Evolutionary conservation across 2,329 filamentous ascomycete genomes (phyloP).

Genomic region (Aureobasidium sp.): DNA sequence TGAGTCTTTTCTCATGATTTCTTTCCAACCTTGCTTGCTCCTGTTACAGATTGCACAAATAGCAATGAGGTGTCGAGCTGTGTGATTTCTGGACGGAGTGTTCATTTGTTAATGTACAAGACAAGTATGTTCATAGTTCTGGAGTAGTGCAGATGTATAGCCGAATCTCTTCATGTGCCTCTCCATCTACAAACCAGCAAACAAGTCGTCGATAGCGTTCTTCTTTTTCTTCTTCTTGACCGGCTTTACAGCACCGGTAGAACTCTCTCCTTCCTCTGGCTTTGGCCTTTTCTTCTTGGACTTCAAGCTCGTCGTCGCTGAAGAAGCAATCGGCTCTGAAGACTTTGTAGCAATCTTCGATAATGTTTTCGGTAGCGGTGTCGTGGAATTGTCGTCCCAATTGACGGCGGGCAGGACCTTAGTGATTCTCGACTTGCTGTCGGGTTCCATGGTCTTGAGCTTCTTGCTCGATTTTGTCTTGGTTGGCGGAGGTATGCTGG

Average conservation of each 20-base stretch:
- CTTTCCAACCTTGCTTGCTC: too few relatives aligned
- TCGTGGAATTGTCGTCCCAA: background rate
- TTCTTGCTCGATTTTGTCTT: background rate
- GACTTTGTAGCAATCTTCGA: background rate
- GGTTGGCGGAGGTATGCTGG: background rate
- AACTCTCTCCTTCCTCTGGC: background rate
- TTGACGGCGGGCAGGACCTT: background rate
- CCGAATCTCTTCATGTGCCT: background rate
- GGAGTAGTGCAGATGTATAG: background rate
- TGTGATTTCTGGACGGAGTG: background rate
- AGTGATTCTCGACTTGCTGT: background rate
- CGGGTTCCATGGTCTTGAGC: background rate
- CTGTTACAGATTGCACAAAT: background rate
- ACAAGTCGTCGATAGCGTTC: slow-evolving; percentile 67
- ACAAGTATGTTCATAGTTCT: background rate
- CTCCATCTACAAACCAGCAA: slow-evolving; percentile 47
- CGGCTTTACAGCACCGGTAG: background rate
- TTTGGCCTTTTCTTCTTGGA: slow-evolving; percentile 20
- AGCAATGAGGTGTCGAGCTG: background rate
- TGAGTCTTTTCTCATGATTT: background rate
- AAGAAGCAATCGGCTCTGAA: background rate
- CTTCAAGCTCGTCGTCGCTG: slow-evolving; percentile 7
- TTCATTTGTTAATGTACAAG: background rate
- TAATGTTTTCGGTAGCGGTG: background rate
- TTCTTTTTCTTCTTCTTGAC: slow-evolving; percentile 47